Base-by-base conservation (phyloP, 75 land plant species). In the Picea sitchensis region DNA sequence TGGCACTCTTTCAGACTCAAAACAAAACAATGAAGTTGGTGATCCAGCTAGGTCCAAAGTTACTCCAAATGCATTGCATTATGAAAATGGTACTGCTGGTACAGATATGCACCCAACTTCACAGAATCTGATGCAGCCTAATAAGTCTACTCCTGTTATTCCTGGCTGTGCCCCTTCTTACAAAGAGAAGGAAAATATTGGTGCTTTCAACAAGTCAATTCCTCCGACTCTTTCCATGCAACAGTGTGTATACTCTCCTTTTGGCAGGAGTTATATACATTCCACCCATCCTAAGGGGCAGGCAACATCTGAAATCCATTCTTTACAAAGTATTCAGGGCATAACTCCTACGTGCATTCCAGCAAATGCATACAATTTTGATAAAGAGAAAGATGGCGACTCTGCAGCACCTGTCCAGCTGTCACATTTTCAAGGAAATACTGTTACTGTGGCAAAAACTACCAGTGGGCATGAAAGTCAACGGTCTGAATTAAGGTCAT, bases 41-140 rank as follows among this genome's bases (percentile, higher is more conserved):
- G 74, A 71, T 9, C 54, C 47, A 71, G 44, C 41, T 38, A 71
- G 44, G 13, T 20, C 74, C 74, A 71, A 47, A 51, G 56, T 51
- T 20, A 71, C 54, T 71, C 6, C 54, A 44, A 71, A 71, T 71
- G 83, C 87, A 68, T 83, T 79, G 38, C 83, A 74, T 72, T 87
- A 82, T 73, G 93, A 91, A 56, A 85, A 79, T 60, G 75, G 80
- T 21, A 26, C 61, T 17, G 17, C 82, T n/a, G 79, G 63, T 36
- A 75, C 93, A 59, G 63, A 74, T 14, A 73, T 82, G 41, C 71
- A 77, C 0, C 75, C 77, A 20, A 69, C 38, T 84, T 77, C 81
- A 57, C 87, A 83, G 54, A 88, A 83, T 57, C 69, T 75, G 0
- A 62, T 47, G 58, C 86, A 84, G 38, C 65, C 84, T 59, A 82